Evolutionary conservation across 345 rosid genomes (phyloP), one percentile per base, ranked within the genome.

Genomic region (Arabidopsis suecica): DNA sequence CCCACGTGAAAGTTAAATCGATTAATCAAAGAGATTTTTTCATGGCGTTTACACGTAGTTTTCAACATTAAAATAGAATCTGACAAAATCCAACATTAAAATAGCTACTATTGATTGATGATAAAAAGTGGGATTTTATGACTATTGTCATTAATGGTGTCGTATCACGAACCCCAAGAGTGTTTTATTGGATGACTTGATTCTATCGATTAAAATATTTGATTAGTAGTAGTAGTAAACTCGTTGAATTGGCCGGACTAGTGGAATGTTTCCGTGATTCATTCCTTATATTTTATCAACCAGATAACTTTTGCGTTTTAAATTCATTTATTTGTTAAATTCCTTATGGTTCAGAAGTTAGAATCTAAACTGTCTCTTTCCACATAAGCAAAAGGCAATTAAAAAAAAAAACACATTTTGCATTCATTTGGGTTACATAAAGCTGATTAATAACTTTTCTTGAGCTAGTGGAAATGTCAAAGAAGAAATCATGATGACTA

Each of bases 391-490:
- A n/a, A 59, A 59, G 30, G 30, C 41, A 33, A 45, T 5, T 9
- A 33, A 54, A 2, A 0, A 34, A 14, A 33, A 54, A 2, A 0
- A 34, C 7, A 45, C 6, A 47, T 6, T 37, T 33, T 36, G n/a
- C 7, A 28, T 54, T 64, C 32, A 54, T 32, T 32, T 54, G 36
- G 22, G 45, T 48, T 67, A 32, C 36, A 45, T 45, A 55, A 56
- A 23, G 48, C 65, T 56, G 25, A 42, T 47, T 16, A 36, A 25
- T 49, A 57, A 32, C 66, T 47, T 10, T 48, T 10, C 72, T 67
- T 51, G 44, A 67, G 72, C 40, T 51, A 61, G 65, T 53, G 70
- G 28, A 61, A 54, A 23, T 55, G 53, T 70, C 66, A 70, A 76
- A 63, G 61, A 49, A 75, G 22, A 64, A 55, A 48, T 57, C 44